Base-by-base conservation (phyloP, 768 basidiomycete species). In the Pleurotus ostreatus region DNA sequence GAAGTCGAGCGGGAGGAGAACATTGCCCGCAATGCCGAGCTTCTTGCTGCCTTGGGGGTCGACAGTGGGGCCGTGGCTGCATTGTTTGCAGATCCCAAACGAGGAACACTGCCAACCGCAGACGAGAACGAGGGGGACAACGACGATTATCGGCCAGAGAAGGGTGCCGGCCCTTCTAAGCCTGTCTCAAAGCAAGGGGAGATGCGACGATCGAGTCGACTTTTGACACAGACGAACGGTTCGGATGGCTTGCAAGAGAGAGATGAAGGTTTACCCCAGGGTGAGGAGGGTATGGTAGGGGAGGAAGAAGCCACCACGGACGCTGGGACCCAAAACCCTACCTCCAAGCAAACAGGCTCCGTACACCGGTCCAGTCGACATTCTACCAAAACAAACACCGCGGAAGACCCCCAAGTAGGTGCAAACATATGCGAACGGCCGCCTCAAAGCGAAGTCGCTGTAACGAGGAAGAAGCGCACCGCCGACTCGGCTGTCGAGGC, bases 51-150 rank as follows among this genome's bases (percentile, higher is more conserved):
- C 13, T 22, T 39, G 25, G 23, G 26, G 12, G 22, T 40, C 58
- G 38, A 30, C 26, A 9, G 23, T 58, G 60, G 4, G 61, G 61
- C 38, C 58, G 58, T 18, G 56, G 47, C 13, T 53, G 26, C 6
- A 41, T 60, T 5, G 18, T 8, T 23, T 60, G 60, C 9, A 38
- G 6, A 26, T 62, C 47, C 60, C 59, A 62, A 25, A 18, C 60
- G 11, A 12, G 26, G 12, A 60, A 39, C 41, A 25, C 20, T 25
- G 25, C 18, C 13, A 44, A n/a, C 61, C 57, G 26, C 26, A 30
- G 26, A 30, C 26, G 6, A 45, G 16, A 11, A 45, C 16, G 43
- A 45, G 22, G 22, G 16, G 43, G 16, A 45, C 43, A 22, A 45
- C 8, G 22, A 45, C 5, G 16, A 16, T 16, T 45, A 16, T 45